Evolutionary conservation across 2,329 filamentous ascomycete species (phyloP).

Genomic region (Alternaria brassicae): DNA sequence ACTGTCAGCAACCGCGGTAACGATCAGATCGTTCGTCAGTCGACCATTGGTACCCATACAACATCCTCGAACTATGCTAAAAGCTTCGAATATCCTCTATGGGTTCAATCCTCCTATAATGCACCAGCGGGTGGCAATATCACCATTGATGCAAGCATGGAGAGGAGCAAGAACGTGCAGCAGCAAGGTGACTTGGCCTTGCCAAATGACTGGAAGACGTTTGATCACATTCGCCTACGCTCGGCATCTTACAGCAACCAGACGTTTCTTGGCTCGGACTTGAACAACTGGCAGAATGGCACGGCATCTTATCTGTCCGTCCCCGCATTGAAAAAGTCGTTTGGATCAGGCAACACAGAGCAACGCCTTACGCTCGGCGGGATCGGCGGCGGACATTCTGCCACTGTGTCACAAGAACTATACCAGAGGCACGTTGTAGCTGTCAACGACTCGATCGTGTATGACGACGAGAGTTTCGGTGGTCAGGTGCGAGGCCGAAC

Average conservation of each 20-base stretch:
- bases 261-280: slow-evolving; percentile 48
- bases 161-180: slow-evolving; percentile 58
- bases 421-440: slow-evolving; percentile 66
- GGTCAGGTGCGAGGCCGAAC: slow-evolving; percentile 17
- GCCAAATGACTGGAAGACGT: slow-evolving; percentile 67
- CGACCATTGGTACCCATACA: slow-evolving; percentile 59
- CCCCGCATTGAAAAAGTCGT: slow-evolving; percentile 57
- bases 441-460: slow-evolving; percentile 61
- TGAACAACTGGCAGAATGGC: slow-evolving; percentile 65
- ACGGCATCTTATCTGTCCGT: slow-evolving; percentile 62
- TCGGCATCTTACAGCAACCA: neutral
- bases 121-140: slow-evolving; percentile 52
- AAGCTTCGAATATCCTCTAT: slow-evolving; percentile 67
- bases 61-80: slow-evolving; percentile 47
- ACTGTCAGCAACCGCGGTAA: slow-evolving; percentile 62
- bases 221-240: slow-evolving; percentile 49
- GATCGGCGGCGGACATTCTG: slow-evolving; percentile 34
- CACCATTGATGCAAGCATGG: slow-evolving; percentile 57
- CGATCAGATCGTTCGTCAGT: slow-evolving; percentile 61
- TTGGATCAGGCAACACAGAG: slow-evolving; percentile 62
- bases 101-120: slow-evolving; percentile 61
- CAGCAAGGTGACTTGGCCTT: slow-evolving; percentile 60
- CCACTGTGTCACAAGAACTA: slow-evolving; percentile 49
- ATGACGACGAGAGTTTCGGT: slow-evolving; percentile 55
- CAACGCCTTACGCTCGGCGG: slow-evolving; percentile 66